Percentiles rank a stretch among this genome's conserved stretches.
phyloP scores from a whole-genome alignment of 1,139 yeast genomes.

The Geotrichum fermentans region DNA sequence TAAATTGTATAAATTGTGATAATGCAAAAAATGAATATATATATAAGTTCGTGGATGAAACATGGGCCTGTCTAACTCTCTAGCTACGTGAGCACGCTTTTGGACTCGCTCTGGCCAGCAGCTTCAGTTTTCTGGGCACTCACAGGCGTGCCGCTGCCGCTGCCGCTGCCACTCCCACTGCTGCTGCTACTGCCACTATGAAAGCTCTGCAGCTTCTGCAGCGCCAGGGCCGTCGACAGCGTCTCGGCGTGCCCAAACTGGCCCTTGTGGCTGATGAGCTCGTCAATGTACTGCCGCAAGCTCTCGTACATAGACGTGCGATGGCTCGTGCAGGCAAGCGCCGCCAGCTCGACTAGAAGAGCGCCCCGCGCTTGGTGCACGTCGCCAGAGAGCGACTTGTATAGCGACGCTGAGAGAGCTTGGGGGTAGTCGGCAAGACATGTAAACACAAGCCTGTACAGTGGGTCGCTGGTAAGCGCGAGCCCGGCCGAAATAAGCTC shows the following conservation, averaged over 20 bases:
- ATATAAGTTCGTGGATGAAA: too few relatives aligned
- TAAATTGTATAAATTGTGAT: neutral
- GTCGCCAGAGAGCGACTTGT: neutral
- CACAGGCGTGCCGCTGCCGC: neutral
- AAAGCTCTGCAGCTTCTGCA: constrained; percentile 10
- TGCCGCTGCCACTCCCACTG: neutral
- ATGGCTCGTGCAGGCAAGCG: constrained; percentile 2
- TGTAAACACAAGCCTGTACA: neutral
- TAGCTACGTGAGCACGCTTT: neutral
- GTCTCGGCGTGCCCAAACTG: neutral
- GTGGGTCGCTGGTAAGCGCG: neutral
- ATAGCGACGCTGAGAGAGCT: neutral
- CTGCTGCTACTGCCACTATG: neutral
- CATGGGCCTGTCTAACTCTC: neutral
- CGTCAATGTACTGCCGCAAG: constrained; percentile 3
- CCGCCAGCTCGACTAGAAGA: constrained; percentile 5
- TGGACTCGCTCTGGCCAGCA: neutral
- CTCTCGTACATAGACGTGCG: neutral
- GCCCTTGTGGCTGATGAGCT: neutral
- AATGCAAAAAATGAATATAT: too few relatives aligned
- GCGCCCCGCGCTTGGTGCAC: neutral
- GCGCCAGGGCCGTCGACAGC: constrained; percentile 13
- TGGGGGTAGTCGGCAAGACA: neutral
- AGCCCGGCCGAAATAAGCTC: neutral
- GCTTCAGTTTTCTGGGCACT: too few relatives aligned